Base-by-base conservation (phyloP, 179 eudicot genomes). In the Beta corolliflora region DNA sequence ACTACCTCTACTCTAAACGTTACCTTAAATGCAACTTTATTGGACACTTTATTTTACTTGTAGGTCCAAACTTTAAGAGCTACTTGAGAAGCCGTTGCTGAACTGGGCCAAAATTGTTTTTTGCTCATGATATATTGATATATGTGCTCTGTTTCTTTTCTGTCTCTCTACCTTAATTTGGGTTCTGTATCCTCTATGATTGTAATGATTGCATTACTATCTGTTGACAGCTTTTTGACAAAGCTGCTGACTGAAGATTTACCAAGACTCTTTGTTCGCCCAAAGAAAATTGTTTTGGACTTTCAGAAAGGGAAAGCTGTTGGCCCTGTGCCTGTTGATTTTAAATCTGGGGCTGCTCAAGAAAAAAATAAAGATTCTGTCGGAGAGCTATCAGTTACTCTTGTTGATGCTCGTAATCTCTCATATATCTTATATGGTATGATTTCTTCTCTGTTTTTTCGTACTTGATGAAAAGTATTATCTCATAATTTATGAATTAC, bases 371-470 rank as follows among this genome's bases (percentile, higher is more conserved):
- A 87, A 73, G 92, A 94, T 84, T 94, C 83, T 85, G 90, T 91
- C 69, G 99, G 98, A 72, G 99, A 97, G 91, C 89, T 97, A 83
- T 97, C 99, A 16, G 98, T 92, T 67, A 97, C 99, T 81, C 98
- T 97, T 81, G 97, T 94, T 63, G 98, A 97, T 94, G 99, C 99
- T 80, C 88, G 92, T 36, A 92, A 90, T 85, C 98, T 97, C 52
- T 88, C 91, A 53, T 93, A 94, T 84, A 69, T 87, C 66, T 80
- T 92, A 72, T 93, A 85, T 81, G 99, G 99, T 96, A 90, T 74
- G 80, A 61, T 44, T n/a, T 71, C 60, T 59, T 66, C 60, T 21
- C 80, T 68, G 36, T 60, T 60, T 10, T 31, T 31, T 54, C 23
- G 5, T 65, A 19, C 19, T 77, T 59, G 1, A 14, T 29, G 9